Evolutionary conservation across 768 basidiomycete species (phyloP), one percentile per base, ranked within the genome.

Genomic region (Gloeopeniophorella convolvens): DNA sequence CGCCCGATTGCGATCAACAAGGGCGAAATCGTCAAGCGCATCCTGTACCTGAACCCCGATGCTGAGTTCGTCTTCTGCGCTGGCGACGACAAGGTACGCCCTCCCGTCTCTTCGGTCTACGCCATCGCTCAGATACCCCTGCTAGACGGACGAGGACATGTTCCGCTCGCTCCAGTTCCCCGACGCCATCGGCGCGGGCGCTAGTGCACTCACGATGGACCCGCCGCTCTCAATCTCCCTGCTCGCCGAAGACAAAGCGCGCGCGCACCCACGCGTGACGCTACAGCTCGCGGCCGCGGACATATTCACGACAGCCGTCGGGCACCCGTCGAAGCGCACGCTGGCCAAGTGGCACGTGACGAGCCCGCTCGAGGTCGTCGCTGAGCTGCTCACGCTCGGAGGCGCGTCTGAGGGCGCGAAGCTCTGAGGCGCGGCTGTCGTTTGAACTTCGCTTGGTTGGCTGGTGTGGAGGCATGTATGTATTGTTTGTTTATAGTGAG

Each of bases 131-230:
- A n/a, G n/a, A n/a, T n/a, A n/a, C n/a, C n/a, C n/a, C n/a, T 42
- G 33, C 27, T 58, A 87, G 89, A 94, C 94, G 41, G 92, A 97
- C 72, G 95, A 99, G 71, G 95, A 99, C 72, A 99, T 99, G 95
- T 97, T 97, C 86, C 85, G 93, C 57, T 77, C 90, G 0, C 74
- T 95, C 1, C 75, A 80, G 20, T 86, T 87, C 70, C 65, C 72
- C 31, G 62, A 56, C n/a, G n/a, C n/a, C n/a, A n/a, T n/a, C n/a
- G n/a, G n/a, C n/a, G n/a, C n/a, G n/a, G 37, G 34, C 36, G 30
- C 2, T 51, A 26, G 48, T 48, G 50, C 63, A 60, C 20, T 54
- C 40, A 51, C 41, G 21, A 63, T 87, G 70, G 72, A 80, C 59
- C 75, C 69, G 46, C 87, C 79, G 18, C 68, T 83, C 48, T 81